Percentiles rank a stretch among this genome's conserved stretches.
These are phyloP conservation scores for Fusarium sp. DNA, from an alignment of 2,329 filamentous ascomycete genomes.

Conservation along the genomic window DNA sequence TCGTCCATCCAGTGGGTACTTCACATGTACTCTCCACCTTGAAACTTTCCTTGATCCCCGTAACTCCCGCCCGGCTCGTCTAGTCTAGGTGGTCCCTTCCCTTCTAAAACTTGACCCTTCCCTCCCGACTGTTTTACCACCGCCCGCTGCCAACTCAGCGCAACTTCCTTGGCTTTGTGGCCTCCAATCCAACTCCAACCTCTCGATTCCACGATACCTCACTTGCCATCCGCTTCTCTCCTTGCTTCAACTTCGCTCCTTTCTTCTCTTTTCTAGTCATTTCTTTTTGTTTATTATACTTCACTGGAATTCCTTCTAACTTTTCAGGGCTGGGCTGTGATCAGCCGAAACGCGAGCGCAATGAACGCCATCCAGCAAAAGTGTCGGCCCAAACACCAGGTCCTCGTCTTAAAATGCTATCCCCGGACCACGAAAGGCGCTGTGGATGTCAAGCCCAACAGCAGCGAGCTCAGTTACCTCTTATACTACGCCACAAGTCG, in stretches of 20 bases:
- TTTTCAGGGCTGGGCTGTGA: conserved; percentile 37
- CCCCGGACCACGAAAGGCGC: conserved; percentile 91
- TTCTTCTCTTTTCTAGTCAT: neutral
- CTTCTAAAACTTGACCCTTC: conserved; percentile 36
- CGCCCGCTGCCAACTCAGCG: conserved; percentile 28
- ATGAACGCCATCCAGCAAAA: conserved; percentile 75
- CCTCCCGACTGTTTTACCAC: conserved; percentile 31
- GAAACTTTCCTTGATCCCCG: conserved; percentile 5
- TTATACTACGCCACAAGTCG: conserved; percentile 97
- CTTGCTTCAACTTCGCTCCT: conserved; percentile 1
- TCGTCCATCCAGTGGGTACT: conserved; percentile 22
- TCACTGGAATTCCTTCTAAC: neutral
- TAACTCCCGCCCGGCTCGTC: conserved; percentile 27
- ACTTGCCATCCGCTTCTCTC: conserved; percentile 8
- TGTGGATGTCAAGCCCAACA: conserved; percentile 94
- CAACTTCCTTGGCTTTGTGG: conserved; percentile 35
- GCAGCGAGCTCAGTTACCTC: conserved; percentile 95
- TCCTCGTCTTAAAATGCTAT: conserved; percentile 95
- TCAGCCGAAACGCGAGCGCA: conserved; percentile 37
- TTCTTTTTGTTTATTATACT: neutral
- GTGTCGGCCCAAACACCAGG: conserved; percentile 94
- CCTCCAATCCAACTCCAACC: conserved; percentile 5
- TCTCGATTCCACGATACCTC: conserved; percentile 4
- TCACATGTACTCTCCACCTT: conserved; percentile 24
- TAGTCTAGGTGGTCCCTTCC: conserved; percentile 18